These are phyloP conservation scores for Rutidosis leptorrhynchoides DNA, from an alignment of 129 eudicot species.

Conservation along the genomic window DNA sequence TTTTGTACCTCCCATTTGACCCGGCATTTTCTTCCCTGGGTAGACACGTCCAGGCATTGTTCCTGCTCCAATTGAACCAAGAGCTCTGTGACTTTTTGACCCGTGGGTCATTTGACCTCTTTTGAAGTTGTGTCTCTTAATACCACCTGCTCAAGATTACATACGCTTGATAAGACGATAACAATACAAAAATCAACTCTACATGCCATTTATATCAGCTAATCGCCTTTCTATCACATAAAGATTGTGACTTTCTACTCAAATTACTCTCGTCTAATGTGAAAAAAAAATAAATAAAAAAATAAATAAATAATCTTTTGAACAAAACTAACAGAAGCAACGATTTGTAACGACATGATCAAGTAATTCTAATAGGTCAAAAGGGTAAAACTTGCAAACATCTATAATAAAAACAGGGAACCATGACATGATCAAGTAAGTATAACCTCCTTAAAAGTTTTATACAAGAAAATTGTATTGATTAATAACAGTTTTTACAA, in stretches of 20 bases:
- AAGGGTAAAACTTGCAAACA: background rate
- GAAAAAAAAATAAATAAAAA: too few relatives aligned
- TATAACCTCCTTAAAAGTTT: background rate
- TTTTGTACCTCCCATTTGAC: constrained; percentile 94
- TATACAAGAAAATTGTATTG: background rate
- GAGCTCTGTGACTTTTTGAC: constrained; percentile 86
- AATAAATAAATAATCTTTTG: too few relatives aligned
- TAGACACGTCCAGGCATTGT: constrained; percentile 96
- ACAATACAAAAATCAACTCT: background rate
- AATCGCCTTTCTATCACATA: background rate
- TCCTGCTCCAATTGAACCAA: constrained; percentile 97
- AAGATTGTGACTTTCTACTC: constrained; percentile 1
- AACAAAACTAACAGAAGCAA: background rate
- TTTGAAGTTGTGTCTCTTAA: constrained; percentile 84
- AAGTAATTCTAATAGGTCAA: background rate
- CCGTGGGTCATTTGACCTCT: constrained; percentile 96
- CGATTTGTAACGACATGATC: background rate
- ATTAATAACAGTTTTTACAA: background rate
- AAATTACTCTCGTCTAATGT: background rate
- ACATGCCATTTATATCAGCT: constrained; percentile 2
- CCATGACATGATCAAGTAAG: background rate
- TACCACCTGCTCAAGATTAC: constrained; percentile 60
- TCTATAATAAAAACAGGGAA: background rate
- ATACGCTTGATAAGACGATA: background rate
- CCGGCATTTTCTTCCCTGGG: constrained; percentile 95